Base-by-base conservation (phyloP, 78 protist genomes). In the Speleostelium caveatum region DNA sequence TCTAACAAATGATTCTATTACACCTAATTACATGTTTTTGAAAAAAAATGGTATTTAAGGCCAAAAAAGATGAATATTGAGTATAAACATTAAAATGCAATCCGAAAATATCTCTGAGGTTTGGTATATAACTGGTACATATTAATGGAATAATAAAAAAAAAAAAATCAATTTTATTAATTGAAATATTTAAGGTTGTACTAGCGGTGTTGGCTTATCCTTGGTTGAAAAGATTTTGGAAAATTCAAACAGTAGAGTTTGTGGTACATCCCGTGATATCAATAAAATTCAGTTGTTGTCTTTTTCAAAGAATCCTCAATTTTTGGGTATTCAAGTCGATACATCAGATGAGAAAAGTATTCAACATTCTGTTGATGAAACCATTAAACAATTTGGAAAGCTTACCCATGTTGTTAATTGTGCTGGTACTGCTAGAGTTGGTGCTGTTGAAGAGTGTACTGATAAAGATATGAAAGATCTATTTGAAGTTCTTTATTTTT, bases 371-470 rank as follows among this genome's bases (percentile, higher is more conserved):
- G 58, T 68, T 8, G 58, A 68, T 14, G 26, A 42, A 26, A 26
- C 75, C 0, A 42, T 68, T 8, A 42, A 38, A 41, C 53, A 68
- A 2, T 68, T 68, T 68, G 75, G 75, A 26, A 33, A 38, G 5
- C 32, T 68, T 0, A 24, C 30, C 49, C 49, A 30, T 49, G 62
- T 69, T 49, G 39, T 69, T 22, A 69, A 69, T 49, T 24, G 28
- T 69, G 62, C 56, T 1, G 75, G 75, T 17, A 45, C 24, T 69
- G 56, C 61, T 1, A n/a, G 24, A 4, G 39, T 49, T 2, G 75
- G 75, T 28, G 62, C 75, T 2, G 19, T 69, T 19, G 75, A 69
- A 49, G 75, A 69, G 42, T n/a, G 22, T 49, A 17, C 61, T 2
- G 75, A 49, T 5, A 14, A 69, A 49, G 62, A 69, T 19, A 12